Conservation (phyloP, 495 filamentous ascomycete species). For the Penicillium macrosclerotiorum region DNA sequence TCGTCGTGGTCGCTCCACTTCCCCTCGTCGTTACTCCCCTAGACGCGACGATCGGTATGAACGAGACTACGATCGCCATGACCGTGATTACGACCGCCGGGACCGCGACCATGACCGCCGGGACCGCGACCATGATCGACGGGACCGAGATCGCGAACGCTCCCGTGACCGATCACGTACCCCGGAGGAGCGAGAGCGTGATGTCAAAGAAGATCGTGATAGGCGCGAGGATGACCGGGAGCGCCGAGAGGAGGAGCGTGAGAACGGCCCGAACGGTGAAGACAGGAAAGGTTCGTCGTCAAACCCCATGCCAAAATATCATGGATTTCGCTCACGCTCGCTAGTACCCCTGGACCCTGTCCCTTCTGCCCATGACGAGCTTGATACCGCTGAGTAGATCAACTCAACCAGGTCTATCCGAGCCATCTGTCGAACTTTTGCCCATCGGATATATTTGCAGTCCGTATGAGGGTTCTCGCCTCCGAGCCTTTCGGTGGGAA, state of each 20-base stretch:
- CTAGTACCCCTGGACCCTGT: conserved; percentile 67
- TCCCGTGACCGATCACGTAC: conserved; percentile 54
- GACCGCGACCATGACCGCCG: conserved; percentile 77
- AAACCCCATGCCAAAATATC: not conserved
- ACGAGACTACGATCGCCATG: conserved; percentile 61
- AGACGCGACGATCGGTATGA: conserved; percentile 88
- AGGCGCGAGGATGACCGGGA: conserved; percentile 67
- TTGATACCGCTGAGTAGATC: conserved; percentile 91
- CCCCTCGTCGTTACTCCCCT: conserved; percentile 82
- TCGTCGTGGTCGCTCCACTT: conserved; percentile 70
- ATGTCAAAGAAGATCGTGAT: conserved; percentile 65
- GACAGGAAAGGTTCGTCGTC: conserved; percentile 79
- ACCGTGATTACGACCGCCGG: conserved; percentile 63
- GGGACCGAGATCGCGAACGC: conserved; percentile 63
- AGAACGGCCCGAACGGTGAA: conserved; percentile 52
- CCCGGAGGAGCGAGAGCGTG: conserved; percentile 65
- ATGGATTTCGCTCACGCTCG: conserved; percentile 18
- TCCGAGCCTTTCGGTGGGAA: no score
- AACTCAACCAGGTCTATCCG: conserved; percentile 13
- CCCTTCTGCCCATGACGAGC: conserved; percentile 85
- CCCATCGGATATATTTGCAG: not conserved
- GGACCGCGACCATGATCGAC: conserved; percentile 61
- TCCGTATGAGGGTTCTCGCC: not conserved
- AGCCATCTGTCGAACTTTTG: not conserved
- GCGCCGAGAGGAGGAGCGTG: conserved; percentile 49